These are phyloP conservation scores for Apiotrichum domesticum DNA, from an alignment of 1,284 basidiomycete genomes.

Conservation along the genomic window DNA sequence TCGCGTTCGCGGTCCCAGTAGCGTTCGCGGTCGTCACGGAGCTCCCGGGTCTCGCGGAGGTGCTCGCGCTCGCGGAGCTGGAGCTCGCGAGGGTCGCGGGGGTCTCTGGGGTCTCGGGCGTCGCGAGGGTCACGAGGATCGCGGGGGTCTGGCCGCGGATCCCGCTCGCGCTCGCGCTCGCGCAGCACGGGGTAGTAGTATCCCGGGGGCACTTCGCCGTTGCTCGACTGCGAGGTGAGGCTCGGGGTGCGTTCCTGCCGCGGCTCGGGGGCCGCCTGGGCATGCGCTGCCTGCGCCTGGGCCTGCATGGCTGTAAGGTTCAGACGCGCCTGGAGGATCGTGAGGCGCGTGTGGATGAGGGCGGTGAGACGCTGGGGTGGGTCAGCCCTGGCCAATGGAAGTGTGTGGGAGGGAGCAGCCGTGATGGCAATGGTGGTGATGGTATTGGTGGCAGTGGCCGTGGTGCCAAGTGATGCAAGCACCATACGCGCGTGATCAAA, in stretches of 20 bases:
- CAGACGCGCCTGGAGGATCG: slow-evolving; percentile 41
- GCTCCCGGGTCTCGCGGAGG: background rate
- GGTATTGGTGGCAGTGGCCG: too few species aligned
- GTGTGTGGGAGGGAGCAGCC: background rate
- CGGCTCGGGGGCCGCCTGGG: background rate
- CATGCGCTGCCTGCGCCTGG: background rate
- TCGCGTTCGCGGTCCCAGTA: background rate
- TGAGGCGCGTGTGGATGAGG: slow-evolving; percentile 41
- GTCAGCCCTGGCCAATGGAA: background rate
- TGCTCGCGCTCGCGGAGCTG: background rate
- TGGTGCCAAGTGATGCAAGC: too few species aligned
- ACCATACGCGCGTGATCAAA: too few species aligned
- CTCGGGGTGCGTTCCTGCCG: slow-evolving; percentile 8
- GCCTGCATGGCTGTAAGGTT: slow-evolving; percentile 17
- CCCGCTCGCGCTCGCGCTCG: background rate
- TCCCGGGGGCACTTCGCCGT: background rate
- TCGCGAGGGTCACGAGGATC: background rate
- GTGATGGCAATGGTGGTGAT: background rate
- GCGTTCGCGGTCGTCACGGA: background rate
- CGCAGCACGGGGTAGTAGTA: background rate
- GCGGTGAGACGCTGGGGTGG: slow-evolving; percentile 33
- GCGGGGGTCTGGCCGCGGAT: background rate
- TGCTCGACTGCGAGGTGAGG: background rate
- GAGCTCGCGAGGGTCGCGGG: too few species aligned
- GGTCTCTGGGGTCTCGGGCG: background rate